Evolutionary conservation across 2,329 filamentous ascomycete species (phyloP).

Genomic region (Dactylellina sp.): DNA sequence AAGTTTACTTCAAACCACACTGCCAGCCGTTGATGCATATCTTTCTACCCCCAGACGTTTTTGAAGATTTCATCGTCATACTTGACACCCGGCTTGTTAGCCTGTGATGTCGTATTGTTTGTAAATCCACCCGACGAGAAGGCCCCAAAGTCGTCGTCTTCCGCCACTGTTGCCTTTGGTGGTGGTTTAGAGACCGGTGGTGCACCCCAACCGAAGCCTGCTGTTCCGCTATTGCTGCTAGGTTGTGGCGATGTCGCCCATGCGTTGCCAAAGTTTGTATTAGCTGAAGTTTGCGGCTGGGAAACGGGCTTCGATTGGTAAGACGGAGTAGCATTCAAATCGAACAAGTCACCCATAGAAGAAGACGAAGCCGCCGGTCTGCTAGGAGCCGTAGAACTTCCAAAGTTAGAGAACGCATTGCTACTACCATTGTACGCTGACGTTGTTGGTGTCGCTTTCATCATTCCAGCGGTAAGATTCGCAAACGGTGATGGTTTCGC

Average conservation of each 20-base stretch:
- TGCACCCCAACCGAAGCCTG: slow-evolving; percentile 74
- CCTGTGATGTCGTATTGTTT: slow-evolving; percentile 67
- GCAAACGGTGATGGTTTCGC: slow-evolving; percentile 73
- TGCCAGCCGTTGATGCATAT: too few species aligned
- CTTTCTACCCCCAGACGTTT: slow-evolving; percentile 85
- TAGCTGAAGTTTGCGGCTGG: slow-evolving; percentile 63
- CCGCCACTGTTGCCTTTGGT: slow-evolving; percentile 67
- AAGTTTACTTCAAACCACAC: slow-evolving; percentile 3
- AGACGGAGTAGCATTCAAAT: slow-evolving; percentile 72
- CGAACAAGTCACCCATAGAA: slow-evolving; percentile 82
- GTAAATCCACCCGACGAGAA: slow-evolving; percentile 72
- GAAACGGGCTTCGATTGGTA: slow-evolving; percentile 66
- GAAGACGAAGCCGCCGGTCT: slow-evolving; percentile 65
- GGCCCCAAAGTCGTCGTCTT: slow-evolving; percentile 51
- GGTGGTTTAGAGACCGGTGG: slow-evolving; percentile 59
- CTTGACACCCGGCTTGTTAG: slow-evolving; percentile 69
- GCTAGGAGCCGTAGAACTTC: slow-evolving; percentile 73
- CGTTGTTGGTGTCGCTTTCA: slow-evolving; percentile 63
- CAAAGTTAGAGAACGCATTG: slow-evolving; percentile 68
- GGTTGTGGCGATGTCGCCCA: slow-evolving; percentile 78
- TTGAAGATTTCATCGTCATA: slow-evolving; percentile 89
- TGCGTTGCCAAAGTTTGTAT: slow-evolving; percentile 79
- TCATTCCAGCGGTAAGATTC: slow-evolving; percentile 66
- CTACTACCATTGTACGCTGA: slow-evolving; percentile 67
- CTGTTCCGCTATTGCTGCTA: slow-evolving; percentile 66